Evolutionary conservation across 139 green algal species (phyloP), one percentile per base, ranked within the genome.

Genomic region (Chara braunii): DNA sequence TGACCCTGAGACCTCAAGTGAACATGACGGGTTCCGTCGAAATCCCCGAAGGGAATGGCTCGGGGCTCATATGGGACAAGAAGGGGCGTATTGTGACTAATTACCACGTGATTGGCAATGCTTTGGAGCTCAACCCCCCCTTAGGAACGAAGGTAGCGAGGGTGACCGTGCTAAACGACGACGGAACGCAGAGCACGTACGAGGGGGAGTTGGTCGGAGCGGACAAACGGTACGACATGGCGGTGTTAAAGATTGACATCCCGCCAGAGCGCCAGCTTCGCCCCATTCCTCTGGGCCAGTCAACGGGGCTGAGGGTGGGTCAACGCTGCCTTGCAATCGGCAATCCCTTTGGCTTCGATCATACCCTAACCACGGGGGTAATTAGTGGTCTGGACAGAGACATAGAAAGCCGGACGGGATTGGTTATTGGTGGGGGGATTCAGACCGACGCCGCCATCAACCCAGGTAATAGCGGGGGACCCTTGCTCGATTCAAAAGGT

Each of bases 21-120:
- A 74, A 36, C 44, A 33, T 18, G 22, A 55, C 28, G 31, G 67
- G 59, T 22, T 11, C 24, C 6, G 66, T 75, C 43, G 60, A 74
- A 43, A 63, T 88, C 7, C 83, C 87, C 0, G 78, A 90, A 59
- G 85, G 85, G 1, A 69, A 78, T 2, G 86, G 86, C 28, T 82
- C 63, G 9, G 86, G 86, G 43, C 83, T 94, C 43, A 51, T 92
- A 11, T 94, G 85, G 84, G 81, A 91, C 51, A 32, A 31, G 1
- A 18, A 78, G 9, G 80, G 82, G n/a, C 80, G 86, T 63, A 70
- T 90, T 23, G 77, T 94, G n/a, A 91, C 84, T 26, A 91, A 91
- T 70, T 91, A 82, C 51, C 86, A 91, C 58, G 64, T 74, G 14
- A 30, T 74, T 40, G 64, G 64, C 28, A 74, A 35, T 37, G 23